Percentiles rank a stretch among this genome's conserved stretches.
These are phyloP conservation scores for Colletotrichum coccodes DNA, from an alignment of 2,329 filamentous ascomycete species.

Conservation along the genomic window DNA sequence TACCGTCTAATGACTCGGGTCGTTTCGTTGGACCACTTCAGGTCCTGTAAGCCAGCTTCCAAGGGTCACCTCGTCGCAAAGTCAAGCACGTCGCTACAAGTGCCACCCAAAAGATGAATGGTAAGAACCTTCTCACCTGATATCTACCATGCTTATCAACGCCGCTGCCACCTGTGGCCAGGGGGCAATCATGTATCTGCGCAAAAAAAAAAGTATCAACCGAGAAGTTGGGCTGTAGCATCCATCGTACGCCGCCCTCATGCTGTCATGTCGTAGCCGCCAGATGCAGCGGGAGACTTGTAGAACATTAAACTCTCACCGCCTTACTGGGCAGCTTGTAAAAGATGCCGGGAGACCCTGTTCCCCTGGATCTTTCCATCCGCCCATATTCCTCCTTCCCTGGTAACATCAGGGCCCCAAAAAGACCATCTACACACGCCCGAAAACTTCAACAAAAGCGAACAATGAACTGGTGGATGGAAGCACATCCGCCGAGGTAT, in stretches of 20 bases:
- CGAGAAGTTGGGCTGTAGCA: not conserved
- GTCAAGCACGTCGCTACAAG: not conserved
- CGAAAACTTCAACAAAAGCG: conserved; percentile 9
- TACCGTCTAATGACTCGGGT: not conserved
- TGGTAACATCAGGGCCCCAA: not conserved
- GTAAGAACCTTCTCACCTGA: not conserved
- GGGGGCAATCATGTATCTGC: conserved; percentile 2
- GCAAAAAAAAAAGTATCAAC: not conserved
- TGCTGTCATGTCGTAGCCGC: conserved; percentile 20
- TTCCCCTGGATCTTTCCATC: not conserved
- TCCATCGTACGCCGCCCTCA: conserved; percentile 25
- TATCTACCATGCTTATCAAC: conserved; percentile 7
- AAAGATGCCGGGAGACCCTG: not conserved
- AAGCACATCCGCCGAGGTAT: conserved; percentile 19
- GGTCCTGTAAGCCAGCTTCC: not conserved
- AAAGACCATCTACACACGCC: not conserved
- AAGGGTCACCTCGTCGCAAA: not conserved
- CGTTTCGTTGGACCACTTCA: not conserved
- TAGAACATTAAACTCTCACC: not conserved
- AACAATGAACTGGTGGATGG: not conserved
- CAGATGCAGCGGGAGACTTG: not conserved
- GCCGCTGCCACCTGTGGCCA: not conserved
- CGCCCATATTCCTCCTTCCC: not conserved
- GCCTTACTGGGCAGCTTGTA: not conserved
- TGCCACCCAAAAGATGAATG: not conserved